Conservation (phyloP, 2,329 filamentous ascomycete species). For the Fusarium torreyae region DNA sequence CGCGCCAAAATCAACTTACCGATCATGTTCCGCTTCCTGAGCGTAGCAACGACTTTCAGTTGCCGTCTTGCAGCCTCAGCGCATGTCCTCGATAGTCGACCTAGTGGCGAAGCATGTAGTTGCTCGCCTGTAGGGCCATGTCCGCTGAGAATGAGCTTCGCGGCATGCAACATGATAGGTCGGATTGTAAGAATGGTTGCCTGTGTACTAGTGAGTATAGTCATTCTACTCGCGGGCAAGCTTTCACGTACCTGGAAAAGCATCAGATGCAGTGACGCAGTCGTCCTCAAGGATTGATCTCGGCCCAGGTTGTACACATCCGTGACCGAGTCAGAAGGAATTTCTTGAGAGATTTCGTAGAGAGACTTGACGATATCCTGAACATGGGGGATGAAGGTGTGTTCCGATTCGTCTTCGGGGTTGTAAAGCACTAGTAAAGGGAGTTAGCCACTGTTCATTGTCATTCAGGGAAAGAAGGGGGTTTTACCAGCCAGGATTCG, state of each 20-base stretch:
- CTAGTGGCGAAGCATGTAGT: conserved; percentile 48
- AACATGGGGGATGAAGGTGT: conserved; percentile 52
- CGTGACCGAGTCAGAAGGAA: conserved; percentile 47
- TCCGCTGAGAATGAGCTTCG: conserved; percentile 49
- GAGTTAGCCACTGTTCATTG: neutral
- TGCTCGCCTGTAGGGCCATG: conserved; percentile 42
- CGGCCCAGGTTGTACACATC: conserved; percentile 43
- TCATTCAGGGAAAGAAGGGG: fast-evolving
- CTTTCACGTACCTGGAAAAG: conserved; percentile 49
- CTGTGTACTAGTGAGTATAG: conserved; percentile 27
- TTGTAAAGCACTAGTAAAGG: conserved; percentile 49
- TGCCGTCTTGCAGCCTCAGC: conserved; percentile 51
- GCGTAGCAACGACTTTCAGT: conserved; percentile 49
- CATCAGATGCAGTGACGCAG: conserved; percentile 53
- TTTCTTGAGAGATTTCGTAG: conserved; percentile 49
- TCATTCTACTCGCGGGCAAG: fast-evolving
- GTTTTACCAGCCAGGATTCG: conserved; percentile 47
- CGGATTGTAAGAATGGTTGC: conserved; percentile 52
- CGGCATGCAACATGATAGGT: conserved; percentile 51
- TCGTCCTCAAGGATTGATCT: conserved; percentile 52
- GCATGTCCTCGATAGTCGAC: conserved; percentile 49
- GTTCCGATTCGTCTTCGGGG: conserved; percentile 50
- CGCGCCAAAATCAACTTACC: conserved; percentile 18
- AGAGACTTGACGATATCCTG: conserved; percentile 52
- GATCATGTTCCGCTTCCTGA: conserved; percentile 52